A percentile compares a stretch with the other conserved stretches of the same genome.
Evolutionary conservation across 1,284 basidiomycete genomes (phyloP).

Genomic region (Entoloma clypeatum): DNA sequence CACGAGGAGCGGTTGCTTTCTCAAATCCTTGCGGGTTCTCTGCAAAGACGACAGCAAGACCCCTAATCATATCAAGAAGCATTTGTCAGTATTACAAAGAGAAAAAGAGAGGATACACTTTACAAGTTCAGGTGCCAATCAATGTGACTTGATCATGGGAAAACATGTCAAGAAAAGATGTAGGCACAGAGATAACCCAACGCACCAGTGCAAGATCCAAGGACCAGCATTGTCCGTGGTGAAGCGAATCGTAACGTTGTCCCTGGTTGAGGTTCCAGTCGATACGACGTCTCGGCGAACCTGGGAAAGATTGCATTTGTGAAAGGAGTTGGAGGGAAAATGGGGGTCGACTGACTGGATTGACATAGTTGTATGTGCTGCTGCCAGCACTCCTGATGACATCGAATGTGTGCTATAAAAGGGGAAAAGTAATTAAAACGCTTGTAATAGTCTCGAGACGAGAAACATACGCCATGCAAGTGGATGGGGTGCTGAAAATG

Average conservation of each 20-base stretch:
- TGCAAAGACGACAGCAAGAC: no score
- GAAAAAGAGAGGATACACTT: no score
- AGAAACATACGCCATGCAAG: slow-evolving; percentile 39
- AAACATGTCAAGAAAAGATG: no score
- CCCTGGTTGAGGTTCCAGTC: slow-evolving; percentile 29
- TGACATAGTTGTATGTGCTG: slow-evolving; percentile 34
- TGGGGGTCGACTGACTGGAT: slow-evolving; percentile 28
- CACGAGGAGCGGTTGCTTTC: no score
- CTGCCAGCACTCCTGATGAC: slow-evolving; percentile 38
- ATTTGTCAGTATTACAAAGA: no score
- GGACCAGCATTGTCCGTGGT: slow-evolving; percentile 21
- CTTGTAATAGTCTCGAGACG: not conserved
- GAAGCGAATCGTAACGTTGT: slow-evolving; percentile 39
- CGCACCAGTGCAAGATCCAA: slow-evolving; percentile 16
- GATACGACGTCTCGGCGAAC: slow-evolving; percentile 27
- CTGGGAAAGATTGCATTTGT: not conserved
- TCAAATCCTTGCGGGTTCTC: no score
- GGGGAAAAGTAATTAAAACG: not conserved
- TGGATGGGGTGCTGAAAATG: slow-evolving; percentile 41
- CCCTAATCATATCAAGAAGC: no score
- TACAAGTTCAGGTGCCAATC: no score
- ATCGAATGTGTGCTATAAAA: slow-evolving; percentile 39
- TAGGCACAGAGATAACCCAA: no score
- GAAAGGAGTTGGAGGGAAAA: not conserved
- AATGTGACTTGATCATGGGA: no score